These are phyloP conservation scores for Malassezia vespertilionis DNA, from an alignment of 1,284 basidiomycete genomes.

Conservation along the genomic window DNA sequence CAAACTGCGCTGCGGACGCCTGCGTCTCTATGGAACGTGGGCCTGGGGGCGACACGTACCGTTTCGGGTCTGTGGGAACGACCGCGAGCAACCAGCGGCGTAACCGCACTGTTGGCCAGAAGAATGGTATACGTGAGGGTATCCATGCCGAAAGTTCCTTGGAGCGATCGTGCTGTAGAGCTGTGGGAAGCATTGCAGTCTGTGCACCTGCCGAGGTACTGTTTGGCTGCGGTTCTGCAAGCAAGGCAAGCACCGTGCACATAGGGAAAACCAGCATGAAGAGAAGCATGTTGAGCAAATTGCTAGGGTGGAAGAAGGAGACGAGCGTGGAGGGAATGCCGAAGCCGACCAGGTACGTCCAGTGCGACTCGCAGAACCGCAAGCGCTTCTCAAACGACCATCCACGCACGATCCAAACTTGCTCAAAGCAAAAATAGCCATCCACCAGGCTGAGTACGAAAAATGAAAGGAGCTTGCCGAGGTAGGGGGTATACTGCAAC, in stretches of 20 bases:
- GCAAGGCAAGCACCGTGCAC: slow-evolving; percentile 41
- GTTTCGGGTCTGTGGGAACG: not conserved
- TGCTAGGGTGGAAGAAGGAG: slow-evolving; percentile 44
- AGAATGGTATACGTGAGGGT: slow-evolving; percentile 39
- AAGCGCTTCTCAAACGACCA: slow-evolving; percentile 32
- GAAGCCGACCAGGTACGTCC: slow-evolving; percentile 45
- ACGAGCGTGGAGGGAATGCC: slow-evolving; percentile 42
- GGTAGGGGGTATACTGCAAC: slow-evolving; percentile 29
- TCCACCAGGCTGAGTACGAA: slow-evolving; percentile 41
- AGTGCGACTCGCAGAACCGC: slow-evolving; percentile 42
- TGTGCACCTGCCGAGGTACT: slow-evolving; percentile 23
- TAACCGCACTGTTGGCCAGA: slow-evolving; percentile 37
- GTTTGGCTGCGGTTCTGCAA: slow-evolving; percentile 35
- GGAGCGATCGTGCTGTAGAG: slow-evolving; percentile 4
- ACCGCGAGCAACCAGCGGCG: slow-evolving; percentile 11
- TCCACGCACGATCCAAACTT: slow-evolving; percentile 39
- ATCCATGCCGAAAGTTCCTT: slow-evolving; percentile 23
- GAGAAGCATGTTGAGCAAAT: slow-evolving; percentile 43
- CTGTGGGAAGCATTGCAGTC: slow-evolving; percentile 16
- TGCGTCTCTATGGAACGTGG: not conserved
- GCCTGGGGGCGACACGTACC: not conserved
- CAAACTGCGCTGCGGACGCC: slow-evolving; percentile 15
- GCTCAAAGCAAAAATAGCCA: slow-evolving; percentile 47
- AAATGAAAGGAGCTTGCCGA: slow-evolving; percentile 33
- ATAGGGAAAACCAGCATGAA: slow-evolving; percentile 46